Evolutionary conservation across 192 early-diverging fungal genomes (phyloP), one percentile per base, ranked within the genome.

Genomic region (Kickxella alabastrina): DNA sequence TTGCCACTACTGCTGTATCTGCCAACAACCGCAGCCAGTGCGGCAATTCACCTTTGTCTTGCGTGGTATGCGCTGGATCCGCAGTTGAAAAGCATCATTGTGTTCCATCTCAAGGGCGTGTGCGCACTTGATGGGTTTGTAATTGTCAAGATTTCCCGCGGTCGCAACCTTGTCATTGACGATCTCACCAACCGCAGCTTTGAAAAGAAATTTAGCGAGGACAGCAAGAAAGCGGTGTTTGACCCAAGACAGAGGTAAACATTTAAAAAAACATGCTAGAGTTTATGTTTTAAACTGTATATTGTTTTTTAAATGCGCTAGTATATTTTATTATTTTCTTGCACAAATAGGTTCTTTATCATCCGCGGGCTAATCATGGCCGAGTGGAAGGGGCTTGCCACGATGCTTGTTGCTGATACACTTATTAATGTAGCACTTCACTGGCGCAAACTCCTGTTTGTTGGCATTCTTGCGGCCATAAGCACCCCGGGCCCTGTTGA

Each of bases 371-470:
- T 56, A 13, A 9, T 56, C 6, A 14, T 25, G 13, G n/a, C 44
- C 0, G 43, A 46, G 17, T 46, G 54, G 54, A 38, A 28, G 31
- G 18, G 18, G 3, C 15, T 38, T 10, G 8, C 28, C 10, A 3
- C 10, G 12, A 12, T 47, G 12, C 24, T 56, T n/a, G 12, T 28
- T 9, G n/a, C 31, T 21, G 35, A 46, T 10, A 38, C 54, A 0
- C 25, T 56, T n/a, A 18, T 47, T 26, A 12, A 25, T 23, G 12
- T 47, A 5, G 43, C 43, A 4, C 13, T 4, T 7, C 35, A 42
- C 17, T 37, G 21, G 17, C 54, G 54, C 15, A 32, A 43, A 39
- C 26, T 57, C 8, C 14, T 41, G n/a, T 57, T 57, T 28, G 44
- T 57, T 5, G 14, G 44, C 17, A 46, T 57, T 18, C 13, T 56